These are phyloP conservation scores for Kodamaea arcana DNA, from an alignment of 1,139 yeast species.

Conservation along the genomic window DNA sequence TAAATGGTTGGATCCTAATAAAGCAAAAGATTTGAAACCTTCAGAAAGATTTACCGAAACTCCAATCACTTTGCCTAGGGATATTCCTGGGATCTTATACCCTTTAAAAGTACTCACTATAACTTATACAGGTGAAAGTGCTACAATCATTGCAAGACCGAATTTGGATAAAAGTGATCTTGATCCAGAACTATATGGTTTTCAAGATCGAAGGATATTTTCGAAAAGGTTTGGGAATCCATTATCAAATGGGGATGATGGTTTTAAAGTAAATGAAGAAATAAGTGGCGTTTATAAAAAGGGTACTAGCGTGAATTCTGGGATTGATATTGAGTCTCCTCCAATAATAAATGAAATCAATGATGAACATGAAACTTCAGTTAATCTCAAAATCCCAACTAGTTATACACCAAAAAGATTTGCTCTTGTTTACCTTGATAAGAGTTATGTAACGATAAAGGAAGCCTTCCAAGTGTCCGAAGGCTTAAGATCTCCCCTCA, in stretches of 20 bases:
- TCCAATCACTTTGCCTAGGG: conserved; percentile 27
- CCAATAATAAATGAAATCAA: too few species aligned
- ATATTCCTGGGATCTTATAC: conserved; percentile 27
- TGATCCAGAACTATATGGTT: conserved; percentile 1
- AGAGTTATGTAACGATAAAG: conserved; percentile 20
- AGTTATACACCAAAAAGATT: conserved; percentile 11
- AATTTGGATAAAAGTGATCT: conserved; percentile 3
- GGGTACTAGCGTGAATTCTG: neutral
- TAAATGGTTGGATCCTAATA: conserved; percentile 11
- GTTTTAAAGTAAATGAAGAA: neutral
- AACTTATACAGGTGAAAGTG: conserved; percentile 3
- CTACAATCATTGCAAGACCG: neutral
- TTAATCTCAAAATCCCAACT: neutral
- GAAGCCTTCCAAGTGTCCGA: conserved; percentile 7
- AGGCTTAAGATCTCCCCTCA: conserved; percentile 16
- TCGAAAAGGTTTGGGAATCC: too few species aligned
- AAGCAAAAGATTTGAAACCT: conserved; percentile 1
- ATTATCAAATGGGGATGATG: too few species aligned
- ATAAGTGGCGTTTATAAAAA: too few species aligned
- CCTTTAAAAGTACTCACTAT: conserved; percentile 22
- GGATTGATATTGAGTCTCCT: neutral
- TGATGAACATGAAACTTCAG: neutral
- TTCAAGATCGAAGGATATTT: too few species aligned
- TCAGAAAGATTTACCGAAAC: conserved; percentile 4
- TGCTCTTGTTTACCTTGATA: conserved; percentile 26